phyloP scores from a whole-genome alignment of 306 rosid species.

The Castanea sativa region DNA sequence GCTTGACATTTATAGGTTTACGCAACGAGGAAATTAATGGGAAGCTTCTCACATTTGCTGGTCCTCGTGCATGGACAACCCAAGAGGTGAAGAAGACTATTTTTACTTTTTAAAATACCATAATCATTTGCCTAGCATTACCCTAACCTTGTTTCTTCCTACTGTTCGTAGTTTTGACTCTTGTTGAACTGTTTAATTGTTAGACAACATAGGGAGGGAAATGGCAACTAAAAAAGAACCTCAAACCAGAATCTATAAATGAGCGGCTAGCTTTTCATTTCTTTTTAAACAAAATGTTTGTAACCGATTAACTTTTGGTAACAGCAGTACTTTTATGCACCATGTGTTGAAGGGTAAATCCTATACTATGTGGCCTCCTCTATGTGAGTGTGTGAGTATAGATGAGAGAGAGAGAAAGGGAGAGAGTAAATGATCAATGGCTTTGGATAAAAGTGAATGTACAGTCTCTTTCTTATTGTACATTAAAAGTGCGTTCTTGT shows the following conservation, averaged over 20 bases:
- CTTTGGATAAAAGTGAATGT: not conserved
- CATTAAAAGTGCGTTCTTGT: constrained; percentile 8
- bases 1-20: constrained; percentile 74
- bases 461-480: not conserved
- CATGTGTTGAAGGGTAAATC: not conserved
- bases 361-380: not conserved
- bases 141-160: not conserved
- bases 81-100: constrained; percentile 59
- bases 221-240: not conserved
- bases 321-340: not conserved
- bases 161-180: not conserved
- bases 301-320: not conserved
- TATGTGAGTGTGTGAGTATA: too few relatives aligned
- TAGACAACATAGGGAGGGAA: not conserved
- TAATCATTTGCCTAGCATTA: not conserved
- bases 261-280: not conserved
- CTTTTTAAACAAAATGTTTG: not conserved
- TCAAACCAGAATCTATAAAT: not conserved
- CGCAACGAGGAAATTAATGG: constrained; percentile 76
- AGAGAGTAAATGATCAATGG: not conserved
- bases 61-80: constrained; percentile 98
- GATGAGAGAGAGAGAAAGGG: not conserved
- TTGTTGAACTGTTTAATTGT: not conserved
- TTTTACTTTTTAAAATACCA: not conserved
- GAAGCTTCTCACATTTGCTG: constrained; percentile 87